A percentile compares a stretch with the other conserved stretches of the same genome.
Conservation (phyloP, 1,139 yeast genomes). For the Diutina rugosa region DNA sequence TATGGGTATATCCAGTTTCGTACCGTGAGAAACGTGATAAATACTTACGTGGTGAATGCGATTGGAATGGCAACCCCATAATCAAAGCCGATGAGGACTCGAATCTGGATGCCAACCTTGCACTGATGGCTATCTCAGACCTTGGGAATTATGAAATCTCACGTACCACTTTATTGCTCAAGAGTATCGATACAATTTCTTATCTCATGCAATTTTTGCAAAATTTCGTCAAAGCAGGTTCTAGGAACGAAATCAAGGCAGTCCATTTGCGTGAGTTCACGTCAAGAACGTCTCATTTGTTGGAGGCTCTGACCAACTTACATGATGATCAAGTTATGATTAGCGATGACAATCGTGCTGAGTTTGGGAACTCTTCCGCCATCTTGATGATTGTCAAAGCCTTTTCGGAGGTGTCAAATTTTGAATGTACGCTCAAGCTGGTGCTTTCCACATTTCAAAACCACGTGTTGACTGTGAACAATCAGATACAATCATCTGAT, state of each 20-base stretch:
- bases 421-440: neutral
- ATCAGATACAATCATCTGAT: neutral
- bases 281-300: conserved; percentile 54
- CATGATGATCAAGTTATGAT: conserved; percentile 7
- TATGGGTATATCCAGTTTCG: conserved; percentile 42
- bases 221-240: conserved; percentile 10
- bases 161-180: conserved; percentile 15
- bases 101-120: neutral
- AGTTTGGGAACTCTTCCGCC: conserved; percentile 29
- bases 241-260: conserved; percentile 32
- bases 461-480: neutral
- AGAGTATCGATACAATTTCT: conserved; percentile 20
- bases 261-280: conserved; percentile 46
- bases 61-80: conserved; percentile 23
- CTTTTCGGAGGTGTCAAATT: conserved; percentile 11
- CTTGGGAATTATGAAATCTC: neutral
- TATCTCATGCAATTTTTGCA: conserved; percentile 20
- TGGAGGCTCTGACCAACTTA: conserved; percentile 37
- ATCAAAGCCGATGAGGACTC: neutral
- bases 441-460: neutral
- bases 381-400: conserved; percentile 40
- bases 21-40: conserved; percentile 41
- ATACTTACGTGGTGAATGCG: conserved; percentile 25
- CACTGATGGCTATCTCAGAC: neutral
- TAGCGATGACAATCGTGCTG: conserved; percentile 10